Evolutionary conservation across 169 alveolate genomes (phyloP).

Genomic region (Besnoitia besnoiti): DNA sequence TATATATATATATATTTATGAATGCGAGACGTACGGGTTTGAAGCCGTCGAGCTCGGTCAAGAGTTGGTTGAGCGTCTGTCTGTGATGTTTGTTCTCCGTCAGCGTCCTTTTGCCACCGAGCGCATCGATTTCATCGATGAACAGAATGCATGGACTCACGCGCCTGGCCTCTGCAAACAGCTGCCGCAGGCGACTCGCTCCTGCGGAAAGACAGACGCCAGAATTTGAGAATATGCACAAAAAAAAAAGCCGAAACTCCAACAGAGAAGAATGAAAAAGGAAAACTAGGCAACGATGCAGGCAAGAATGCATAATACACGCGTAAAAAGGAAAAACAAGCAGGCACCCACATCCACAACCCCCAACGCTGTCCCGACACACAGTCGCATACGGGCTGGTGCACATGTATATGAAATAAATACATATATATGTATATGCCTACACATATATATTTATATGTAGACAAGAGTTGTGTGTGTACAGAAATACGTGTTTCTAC

Average conservation of each 20-base stretch:
- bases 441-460: slow-evolving; percentile 6
- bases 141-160: slow-evolving; percentile 93
- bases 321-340: too few relatives aligned
- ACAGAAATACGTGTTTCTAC: too few relatives aligned
- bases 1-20: too few relatives aligned
- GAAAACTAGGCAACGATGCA: background rate
- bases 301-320: too few relatives aligned
- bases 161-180: slow-evolving; percentile 56
- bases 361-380: too few relatives aligned
- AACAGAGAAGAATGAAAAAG: background rate
- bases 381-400: background rate
- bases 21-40: slow-evolving; percentile 57
- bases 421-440: background rate
- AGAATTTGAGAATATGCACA: background rate
- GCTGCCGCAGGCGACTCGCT: slow-evolving; percentile 89
- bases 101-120: slow-evolving; percentile 91
- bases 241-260: background rate
- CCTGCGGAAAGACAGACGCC: slow-evolving; percentile 75
- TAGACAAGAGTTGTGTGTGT: background rate
- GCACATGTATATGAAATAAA: background rate
- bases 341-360: too few relatives aligned
- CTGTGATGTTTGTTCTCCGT: slow-evolving; percentile 80
- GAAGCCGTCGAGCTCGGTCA: slow-evolving; percentile 96
- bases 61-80: slow-evolving; percentile 91
- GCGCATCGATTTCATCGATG: slow-evolving; percentile 99